Evolutionary conservation across 345 rosid species (phyloP).

Genomic region (Corchorus capsularis): DNA sequence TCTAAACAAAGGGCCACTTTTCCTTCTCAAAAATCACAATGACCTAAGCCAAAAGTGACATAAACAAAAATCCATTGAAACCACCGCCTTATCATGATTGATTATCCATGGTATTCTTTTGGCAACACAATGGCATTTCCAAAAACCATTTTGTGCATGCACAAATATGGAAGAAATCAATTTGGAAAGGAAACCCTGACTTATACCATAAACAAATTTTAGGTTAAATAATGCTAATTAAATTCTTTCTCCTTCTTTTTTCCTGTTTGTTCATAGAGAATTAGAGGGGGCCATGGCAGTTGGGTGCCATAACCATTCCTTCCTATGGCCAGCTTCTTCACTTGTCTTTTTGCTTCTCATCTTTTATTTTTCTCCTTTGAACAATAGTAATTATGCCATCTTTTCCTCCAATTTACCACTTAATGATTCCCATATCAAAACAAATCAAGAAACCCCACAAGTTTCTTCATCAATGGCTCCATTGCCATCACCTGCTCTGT

Average conservation of each 20-base stretch:
- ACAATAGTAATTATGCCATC: not conserved
- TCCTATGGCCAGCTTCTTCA: not conserved
- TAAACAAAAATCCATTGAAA: too few relatives aligned
- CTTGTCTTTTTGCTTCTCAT: not conserved
- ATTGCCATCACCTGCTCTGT: not conserved
- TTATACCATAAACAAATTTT: too few relatives aligned
- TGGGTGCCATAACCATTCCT: not conserved
- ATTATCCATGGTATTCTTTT: too few relatives aligned
- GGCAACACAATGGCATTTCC: too few relatives aligned
- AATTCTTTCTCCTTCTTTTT: not conserved
- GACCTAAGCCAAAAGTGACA: too few relatives aligned
- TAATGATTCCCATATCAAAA: conserved; percentile 1
- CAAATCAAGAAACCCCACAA: not conserved
- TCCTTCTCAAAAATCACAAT: too few relatives aligned
- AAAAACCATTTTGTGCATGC: too few relatives aligned
- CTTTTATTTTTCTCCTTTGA: not conserved
- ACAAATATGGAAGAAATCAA: too few relatives aligned
- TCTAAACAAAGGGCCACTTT: too few relatives aligned
- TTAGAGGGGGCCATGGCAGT: not conserved
- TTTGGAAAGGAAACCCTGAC: too few relatives aligned
- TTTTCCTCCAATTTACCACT: not conserved
- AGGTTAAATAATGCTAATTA: not conserved
- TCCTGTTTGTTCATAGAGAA: not conserved
- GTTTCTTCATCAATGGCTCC: not conserved
- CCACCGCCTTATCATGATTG: too few relatives aligned